Base-by-base conservation (phyloP, 164 flowering plant genomes). In the Tetrastigma voinierianum region DNA sequence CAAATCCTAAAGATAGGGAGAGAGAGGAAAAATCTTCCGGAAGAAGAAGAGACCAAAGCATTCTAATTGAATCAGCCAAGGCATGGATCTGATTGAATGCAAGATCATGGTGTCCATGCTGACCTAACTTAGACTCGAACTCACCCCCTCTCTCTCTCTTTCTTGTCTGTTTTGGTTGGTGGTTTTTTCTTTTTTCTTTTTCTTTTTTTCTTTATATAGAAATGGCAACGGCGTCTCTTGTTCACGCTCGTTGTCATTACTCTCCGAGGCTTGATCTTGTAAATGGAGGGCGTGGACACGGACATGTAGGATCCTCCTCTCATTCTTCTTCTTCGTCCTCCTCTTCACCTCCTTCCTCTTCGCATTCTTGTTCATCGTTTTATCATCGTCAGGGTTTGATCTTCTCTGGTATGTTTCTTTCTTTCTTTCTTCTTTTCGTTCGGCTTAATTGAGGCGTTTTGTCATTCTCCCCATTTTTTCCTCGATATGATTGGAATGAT, bases 201-300 rank as follows among this genome's bases (percentile, higher is more conserved):
- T n/a, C n/a, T n/a, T n/a, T n/a, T n/a, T n/a, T n/a, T n/a, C n/a
- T n/a, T n/a, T n/a, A n/a, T 63, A 63, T 25, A 66, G 48, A 54
- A 61, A 75, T 74, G 79, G 77, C 79, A 25, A 63, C 76, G 61
- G 59, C 81, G 46, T 59, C n/a, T 70, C 11, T 72, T 16, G 54
- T 79, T 18, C 77, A 68, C 55, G 73, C 80, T 32, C 67, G 70
- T 20, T 81, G 54, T 14, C 23, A 46, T 59, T 70, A 40, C 57
- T 74, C n/a, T 11, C 66, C 65, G 17, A 66, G 57, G 16, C 56
- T 67, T 12, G 46, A 45, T 46, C 60, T 23, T n/a, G 72, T 69
- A 60, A 71, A 47, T 58, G 71, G 70, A 12, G 32, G 17, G 1
- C 17, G 17, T 49, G 67, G 70, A 56, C 44, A 59, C 6, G 18